Conservation (phyloP, 768 basidiomycete genomes). For the Lactifluus hygrophoroides region DNA sequence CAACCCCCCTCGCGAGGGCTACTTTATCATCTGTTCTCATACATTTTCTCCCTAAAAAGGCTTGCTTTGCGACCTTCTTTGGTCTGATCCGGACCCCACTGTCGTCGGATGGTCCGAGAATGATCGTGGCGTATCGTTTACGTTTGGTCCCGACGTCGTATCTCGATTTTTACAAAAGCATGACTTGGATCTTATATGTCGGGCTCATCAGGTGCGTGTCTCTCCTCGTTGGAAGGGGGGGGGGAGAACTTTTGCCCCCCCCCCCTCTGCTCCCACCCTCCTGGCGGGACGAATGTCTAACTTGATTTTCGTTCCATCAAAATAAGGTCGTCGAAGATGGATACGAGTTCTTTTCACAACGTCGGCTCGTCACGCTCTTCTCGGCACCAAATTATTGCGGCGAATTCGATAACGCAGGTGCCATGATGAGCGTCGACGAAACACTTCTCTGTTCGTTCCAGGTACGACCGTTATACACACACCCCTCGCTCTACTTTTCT, state of each 20-base stretch:
- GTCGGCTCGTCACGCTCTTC: constrained; percentile 93
- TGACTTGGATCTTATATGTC: constrained; percentile 97
- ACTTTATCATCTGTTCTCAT: not conserved
- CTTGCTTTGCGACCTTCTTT: constrained; percentile 88
- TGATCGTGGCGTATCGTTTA: constrained; percentile 96
- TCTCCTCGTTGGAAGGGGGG: too few relatives aligned
- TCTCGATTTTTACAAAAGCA: constrained; percentile 97
- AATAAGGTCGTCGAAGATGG: constrained; percentile 98
- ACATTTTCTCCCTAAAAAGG: constrained; percentile 37
- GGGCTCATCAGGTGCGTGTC: constrained; percentile 82
- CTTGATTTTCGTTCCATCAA: not conserved
- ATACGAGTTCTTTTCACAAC: constrained; percentile 97
- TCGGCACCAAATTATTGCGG: constrained; percentile 93
- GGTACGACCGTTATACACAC: too few relatives aligned
- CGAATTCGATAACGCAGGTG: constrained; percentile 97
- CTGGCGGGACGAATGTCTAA: too few relatives aligned
- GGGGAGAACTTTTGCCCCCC: too few relatives aligned
- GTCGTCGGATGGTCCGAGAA: constrained; percentile 99
- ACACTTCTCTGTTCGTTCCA: constrained; percentile 97
- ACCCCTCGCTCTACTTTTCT: not conserved
- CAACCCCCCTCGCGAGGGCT: too few relatives aligned
- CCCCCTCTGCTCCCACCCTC: too few relatives aligned
- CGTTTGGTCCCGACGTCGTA: constrained; percentile 97
- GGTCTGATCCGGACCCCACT: constrained; percentile 99
- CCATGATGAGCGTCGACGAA: constrained; percentile 99